phyloP scores from a whole-genome alignment of 352 stramenopile species.

The Phytophthora cajani region DNA sequence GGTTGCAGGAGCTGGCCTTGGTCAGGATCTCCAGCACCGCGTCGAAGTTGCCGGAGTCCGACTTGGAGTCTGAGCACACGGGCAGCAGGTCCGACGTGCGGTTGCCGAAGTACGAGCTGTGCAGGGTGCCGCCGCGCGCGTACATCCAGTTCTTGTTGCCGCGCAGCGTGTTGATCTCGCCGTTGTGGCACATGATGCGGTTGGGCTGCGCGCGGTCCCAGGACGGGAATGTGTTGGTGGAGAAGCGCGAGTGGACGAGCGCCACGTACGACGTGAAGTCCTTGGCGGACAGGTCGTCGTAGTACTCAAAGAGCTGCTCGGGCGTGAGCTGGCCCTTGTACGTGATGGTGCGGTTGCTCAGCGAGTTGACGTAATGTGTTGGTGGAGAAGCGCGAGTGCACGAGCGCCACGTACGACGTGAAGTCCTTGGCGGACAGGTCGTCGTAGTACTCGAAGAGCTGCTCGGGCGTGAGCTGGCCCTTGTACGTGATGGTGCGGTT shows the following conservation, averaged over 20 bases:
- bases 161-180: conserved; percentile 98
- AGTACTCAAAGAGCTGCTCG: conserved; percentile 89
- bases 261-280: conserved; percentile 94
- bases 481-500: conserved; percentile 98
- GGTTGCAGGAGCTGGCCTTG: conserved; percentile 90
- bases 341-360: conserved; percentile 95
- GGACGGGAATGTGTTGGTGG: conserved; percentile 98
- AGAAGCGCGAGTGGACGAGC: conserved; percentile 97
- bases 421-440: conserved; percentile 81
- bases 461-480: conserved; percentile 96
- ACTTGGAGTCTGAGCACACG: conserved; percentile 95
- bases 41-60: conserved; percentile 97
- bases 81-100: conserved; percentile 93
- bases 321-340: conserved; percentile 98
- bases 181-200: conserved; percentile 98
- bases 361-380: conserved; percentile 98
- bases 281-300: conserved; percentile 58
- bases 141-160: conserved; percentile 99
- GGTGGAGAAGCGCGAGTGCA: conserved; percentile 98
- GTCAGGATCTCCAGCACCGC: conserved; percentile 94
- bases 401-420: conserved; percentile 93
- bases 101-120: conserved; percentile 92
- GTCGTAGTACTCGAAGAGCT: conserved; percentile 83
- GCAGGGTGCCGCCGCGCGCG: conserved; percentile 89
- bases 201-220: conserved; percentile 97